Percentiles rank a stretch among this genome's conserved stretches.
These are phyloP conservation scores for Penicillium sp. DNA, from an alignment of 2,329 filamentous ascomycete genomes.

Conservation along the genomic window DNA sequence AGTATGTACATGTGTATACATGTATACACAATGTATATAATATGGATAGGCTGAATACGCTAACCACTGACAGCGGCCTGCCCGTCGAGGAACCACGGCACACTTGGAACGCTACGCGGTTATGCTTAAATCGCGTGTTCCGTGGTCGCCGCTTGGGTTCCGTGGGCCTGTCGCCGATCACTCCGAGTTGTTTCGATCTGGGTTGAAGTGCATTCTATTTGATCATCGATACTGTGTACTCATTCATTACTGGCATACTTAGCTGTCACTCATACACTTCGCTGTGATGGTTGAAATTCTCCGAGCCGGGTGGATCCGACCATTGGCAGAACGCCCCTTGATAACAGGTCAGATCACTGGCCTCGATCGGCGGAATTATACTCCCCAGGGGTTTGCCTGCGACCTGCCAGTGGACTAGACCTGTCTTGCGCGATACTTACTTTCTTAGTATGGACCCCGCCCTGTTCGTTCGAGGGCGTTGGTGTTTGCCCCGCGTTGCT, in stretches of 20 bases:
- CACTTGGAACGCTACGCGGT: slow-evolving; percentile 23
- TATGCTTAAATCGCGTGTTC: slow-evolving; percentile 29
- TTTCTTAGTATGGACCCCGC: neutral
- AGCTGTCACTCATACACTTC: too few relatives aligned
- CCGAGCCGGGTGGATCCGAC: neutral
- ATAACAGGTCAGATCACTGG: slow-evolving; percentile 2
- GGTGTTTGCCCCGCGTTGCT: neutral
- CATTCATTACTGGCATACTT: too few relatives aligned
- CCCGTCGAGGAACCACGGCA: slow-evolving; percentile 22
- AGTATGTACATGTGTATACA: neutral
- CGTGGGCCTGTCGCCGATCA: slow-evolving; percentile 18
- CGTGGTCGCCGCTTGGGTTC: slow-evolving; percentile 19
- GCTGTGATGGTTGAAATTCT: slow-evolving; percentile 4
- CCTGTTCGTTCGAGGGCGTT: too few relatives aligned
- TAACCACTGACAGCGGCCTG: slow-evolving; percentile 24
- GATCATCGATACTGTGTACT: neutral
- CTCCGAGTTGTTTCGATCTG: too few relatives aligned
- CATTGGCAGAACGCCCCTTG: neutral
- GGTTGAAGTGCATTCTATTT: neutral
- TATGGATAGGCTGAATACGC: neutral
- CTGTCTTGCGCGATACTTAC: too few relatives aligned
- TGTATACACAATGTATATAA: neutral
- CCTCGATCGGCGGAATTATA: too few relatives aligned
- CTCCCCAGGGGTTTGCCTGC: too few relatives aligned
- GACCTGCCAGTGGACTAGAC: too few relatives aligned